A percentile compares a stretch with the other conserved stretches of the same genome.
Conservation (phyloP, 805 yeast genomes). For the Ogataea allantospora region DNA sequence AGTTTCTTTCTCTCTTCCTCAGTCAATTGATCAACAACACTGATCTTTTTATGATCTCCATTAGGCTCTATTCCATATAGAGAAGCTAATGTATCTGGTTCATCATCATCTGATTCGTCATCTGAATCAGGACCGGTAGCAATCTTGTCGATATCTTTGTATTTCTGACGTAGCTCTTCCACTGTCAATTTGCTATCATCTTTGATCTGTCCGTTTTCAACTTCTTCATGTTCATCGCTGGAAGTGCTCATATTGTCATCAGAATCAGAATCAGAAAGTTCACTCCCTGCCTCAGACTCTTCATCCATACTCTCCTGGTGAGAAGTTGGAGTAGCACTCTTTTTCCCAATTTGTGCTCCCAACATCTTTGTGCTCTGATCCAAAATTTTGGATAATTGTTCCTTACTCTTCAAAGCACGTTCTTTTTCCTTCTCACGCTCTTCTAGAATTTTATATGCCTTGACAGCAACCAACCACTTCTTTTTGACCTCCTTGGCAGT, state of each 20-base stretch:
- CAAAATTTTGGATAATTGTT: slow-evolving; percentile 80
- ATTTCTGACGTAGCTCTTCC: slow-evolving; percentile 56
- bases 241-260: slow-evolving; percentile 19
- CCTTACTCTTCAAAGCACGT: slow-evolving; percentile 77
- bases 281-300: slow-evolving; percentile 15
- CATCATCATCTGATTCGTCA: slow-evolving; percentile 22
- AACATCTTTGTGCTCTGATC: slow-evolving; percentile 88
- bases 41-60: slow-evolving; percentile 7
- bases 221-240: slow-evolving; percentile 25
- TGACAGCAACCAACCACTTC: slow-evolving; percentile 88
- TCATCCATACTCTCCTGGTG: slow-evolving; percentile 20
- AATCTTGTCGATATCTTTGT: slow-evolving; percentile 41
- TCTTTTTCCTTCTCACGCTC: slow-evolving; percentile 76
- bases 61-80: slow-evolving; percentile 30
- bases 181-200: slow-evolving; percentile 53
- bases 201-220: slow-evolving; percentile 9
- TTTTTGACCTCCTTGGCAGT: slow-evolving; percentile 83
- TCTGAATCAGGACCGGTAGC: slow-evolving; percentile 17
- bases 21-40: slow-evolving; percentile 29
- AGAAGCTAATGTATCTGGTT: slow-evolving; percentile 29
- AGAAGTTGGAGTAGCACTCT: slow-evolving; percentile 29
- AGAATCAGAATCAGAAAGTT: slow-evolving; percentile 3
- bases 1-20: slow-evolving; percentile 25
- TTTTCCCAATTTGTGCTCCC: slow-evolving; percentile 72
- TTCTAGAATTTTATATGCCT: slow-evolving; percentile 70